Evolutionary conservation across 2,329 filamentous ascomycete species (phyloP).

Genomic region (Phialemonium atrogriseum): DNA sequence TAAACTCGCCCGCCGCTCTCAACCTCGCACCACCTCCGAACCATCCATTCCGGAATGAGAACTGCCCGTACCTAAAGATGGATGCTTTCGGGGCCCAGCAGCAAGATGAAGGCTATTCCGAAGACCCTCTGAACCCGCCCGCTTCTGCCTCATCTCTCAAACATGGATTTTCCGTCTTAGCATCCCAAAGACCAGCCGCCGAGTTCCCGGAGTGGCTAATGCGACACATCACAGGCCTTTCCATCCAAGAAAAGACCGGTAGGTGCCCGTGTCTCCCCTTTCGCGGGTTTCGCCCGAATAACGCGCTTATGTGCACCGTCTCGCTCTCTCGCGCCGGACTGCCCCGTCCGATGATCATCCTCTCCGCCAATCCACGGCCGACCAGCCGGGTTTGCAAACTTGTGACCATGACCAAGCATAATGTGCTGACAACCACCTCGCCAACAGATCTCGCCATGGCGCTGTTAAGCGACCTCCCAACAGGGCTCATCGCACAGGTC

Average conservation of each 20-base stretch:
- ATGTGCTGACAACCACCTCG: neutral
- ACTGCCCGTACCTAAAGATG: conserved; percentile 13
- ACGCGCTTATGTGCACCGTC: too few relatives aligned
- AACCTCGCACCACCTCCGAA: too few relatives aligned
- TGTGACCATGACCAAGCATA: neutral
- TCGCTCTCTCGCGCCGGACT: too few relatives aligned
- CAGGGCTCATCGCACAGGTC: conserved; percentile 69
- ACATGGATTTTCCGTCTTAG: conserved; percentile 17
- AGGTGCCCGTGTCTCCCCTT: conserved; percentile 15
- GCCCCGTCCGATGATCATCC: too few relatives aligned
- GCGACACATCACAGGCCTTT: conserved; percentile 39
- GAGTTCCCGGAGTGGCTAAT: conserved; percentile 43
- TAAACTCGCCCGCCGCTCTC: too few relatives aligned
- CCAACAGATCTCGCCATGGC: conserved; percentile 68
- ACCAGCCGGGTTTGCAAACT: neutral
- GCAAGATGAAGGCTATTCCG: conserved; percentile 82
- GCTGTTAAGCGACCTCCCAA: conserved; percentile 70
- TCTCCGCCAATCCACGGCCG: too few relatives aligned
- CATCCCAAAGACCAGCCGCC: conserved; percentile 27
- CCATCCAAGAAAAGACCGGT: conserved; percentile 42
- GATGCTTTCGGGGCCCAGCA: conserved; percentile 29
- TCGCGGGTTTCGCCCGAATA: too few relatives aligned
- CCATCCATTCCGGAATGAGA: conserved; percentile 4
- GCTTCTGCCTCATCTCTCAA: conserved; percentile 19
- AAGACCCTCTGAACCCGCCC: conserved; percentile 51